Base-by-base conservation (phyloP, 208 protist species). In the Acanthamoeba triangularis region DNA sequence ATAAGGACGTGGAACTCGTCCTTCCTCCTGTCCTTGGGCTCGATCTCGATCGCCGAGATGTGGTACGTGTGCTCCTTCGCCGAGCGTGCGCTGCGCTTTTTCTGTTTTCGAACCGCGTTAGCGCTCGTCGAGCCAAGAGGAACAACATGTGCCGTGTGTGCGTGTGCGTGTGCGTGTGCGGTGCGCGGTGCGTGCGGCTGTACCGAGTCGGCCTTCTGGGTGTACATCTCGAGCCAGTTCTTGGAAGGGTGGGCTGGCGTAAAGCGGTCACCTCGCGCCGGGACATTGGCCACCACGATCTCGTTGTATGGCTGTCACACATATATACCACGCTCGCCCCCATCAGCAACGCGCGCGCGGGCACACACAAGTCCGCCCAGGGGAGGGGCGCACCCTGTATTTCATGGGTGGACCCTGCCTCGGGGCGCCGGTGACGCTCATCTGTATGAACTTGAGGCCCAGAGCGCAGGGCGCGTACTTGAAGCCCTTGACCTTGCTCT, bases 181-280 rank as follows among this genome's bases (percentile, higher is more conserved):
- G 7, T 23, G 76, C 44, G 37, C 76, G 41, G 23, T 30, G 76
- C 76, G 76, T 30, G 76, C 6, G 44, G 16, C 3, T 49, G 85
- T 92, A 92, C 85, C 16, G 63, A 16, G 33, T 92, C 85, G 14
- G 35, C 41, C 23, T 92, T 59, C 61, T 56, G 63, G 0, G 85
- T 54, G 63, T 92, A 92, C 54, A 92, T 67, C n/a, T 92, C 85
- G 44, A 92, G 85, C 56, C 85, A 92, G 63, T 37, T 67, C 85
- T 92, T 67, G 33, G 56, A 56, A 4, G 85, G 85, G 44, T 92
- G 7, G 41, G 85, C 56, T 20, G 85, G 16, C 1, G 20, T 74
- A 23, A 44, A 67, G 54, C 85, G 54, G 28, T 92, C 85, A 2
- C 85, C 85, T 8, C 78, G 78, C 52, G 28, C 41, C 8, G 78